phyloP scores from a whole-genome alignment of 768 basidiomycete genomes.

The Lanmaoa rubissima region DNA sequence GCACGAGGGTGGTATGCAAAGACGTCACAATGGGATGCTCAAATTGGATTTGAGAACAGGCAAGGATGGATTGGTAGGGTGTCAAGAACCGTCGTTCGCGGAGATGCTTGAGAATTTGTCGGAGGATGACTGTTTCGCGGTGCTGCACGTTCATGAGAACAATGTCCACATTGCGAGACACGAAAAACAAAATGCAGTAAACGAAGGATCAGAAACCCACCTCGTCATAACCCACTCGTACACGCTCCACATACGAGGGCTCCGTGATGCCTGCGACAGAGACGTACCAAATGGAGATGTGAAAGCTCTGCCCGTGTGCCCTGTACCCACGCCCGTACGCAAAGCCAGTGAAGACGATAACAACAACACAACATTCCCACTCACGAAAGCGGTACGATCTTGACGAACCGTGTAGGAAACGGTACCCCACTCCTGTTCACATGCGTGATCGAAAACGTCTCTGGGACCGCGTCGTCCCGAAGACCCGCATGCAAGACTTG shows the following conservation, averaged over 20 bases:
- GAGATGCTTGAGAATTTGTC: constrained; percentile 55
- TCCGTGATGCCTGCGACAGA: constrained; percentile 60
- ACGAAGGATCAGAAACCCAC: constrained; percentile 45
- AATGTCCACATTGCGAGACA: not conserved
- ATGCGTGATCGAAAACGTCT: constrained; percentile 61
- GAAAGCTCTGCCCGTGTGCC: constrained; percentile 69
- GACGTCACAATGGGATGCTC: constrained; percentile 73
- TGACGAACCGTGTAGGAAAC: constrained; percentile 68
- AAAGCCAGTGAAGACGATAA: not conserved
- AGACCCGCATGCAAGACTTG: constrained; percentile 63
- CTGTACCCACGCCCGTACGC: constrained; percentile 33
- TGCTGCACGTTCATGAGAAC: constrained; percentile 41
- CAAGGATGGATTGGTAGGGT: constrained; percentile 42
- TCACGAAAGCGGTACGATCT: constrained; percentile 74
- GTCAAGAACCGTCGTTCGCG: constrained; percentile 71
- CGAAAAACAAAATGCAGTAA: not conserved
- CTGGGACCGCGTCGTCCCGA: constrained; percentile 62
- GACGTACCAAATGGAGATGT: constrained; percentile 79
- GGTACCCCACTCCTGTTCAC: constrained; percentile 53
- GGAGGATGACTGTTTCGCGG: constrained; percentile 61
- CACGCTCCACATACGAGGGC: constrained; percentile 52
- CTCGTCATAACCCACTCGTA: constrained; percentile 56
- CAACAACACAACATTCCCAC: constrained; percentile 21
- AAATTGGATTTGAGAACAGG: constrained; percentile 23
- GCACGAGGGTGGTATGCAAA: constrained; percentile 61